Base-by-base conservation (phyloP, 2,329 filamentous ascomycete genomes). In the Apiospora pterosperma region DNA sequence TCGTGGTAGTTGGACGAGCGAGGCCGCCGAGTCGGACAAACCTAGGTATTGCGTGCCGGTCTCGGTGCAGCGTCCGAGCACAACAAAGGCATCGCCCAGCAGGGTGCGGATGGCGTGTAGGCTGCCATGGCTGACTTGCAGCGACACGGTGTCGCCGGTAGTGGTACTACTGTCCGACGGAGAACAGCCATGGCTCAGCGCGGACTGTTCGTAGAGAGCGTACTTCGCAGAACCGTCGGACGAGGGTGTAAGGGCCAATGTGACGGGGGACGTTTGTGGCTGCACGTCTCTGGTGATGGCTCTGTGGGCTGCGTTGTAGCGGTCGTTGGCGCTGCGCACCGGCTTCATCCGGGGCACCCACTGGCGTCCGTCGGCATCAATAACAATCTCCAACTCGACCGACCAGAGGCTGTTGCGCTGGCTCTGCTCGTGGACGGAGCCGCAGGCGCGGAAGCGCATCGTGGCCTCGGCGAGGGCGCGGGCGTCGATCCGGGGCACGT, bases 331-430 rank as follows among this genome's bases (percentile, higher is more conserved):
- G 23, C 64, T 62, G 4, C 44, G 3, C 31, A 67, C 62, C 25
- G 36, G 59, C 10, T 28, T 23, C 1, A 68, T 42, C 11, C 69
- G 61, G 1, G 68, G 39, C 1, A 70, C 12, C 14, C 65, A 42
- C 5, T 64, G 25, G 12, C 41, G 65, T 0, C 62, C 62, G 12
- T 55, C 21, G 4, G 21, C 48, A 44, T 69, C 63, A 3, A 69
- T 48, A 11, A 67, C 36, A 21, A 70, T 64, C 42, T 71, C 68
- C 0, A 64, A 67, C 63, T 71, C 69, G 36, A 64, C 25, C 5
- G 63, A 66, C 64, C 64, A 67, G 3, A 69, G 34, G 2, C 63
- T 44, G n/a, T 62, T 28, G 7, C 61, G 7, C 11, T 28, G 19
- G 23, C 16, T n/a, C 42, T 48, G 5, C 48, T 59, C 42, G 23